Percentiles rank a stretch among this genome's conserved stretches.
These are phyloP conservation scores for Irpex sp. DNA, from an alignment of 1,284 basidiomycete species.

Conservation along the genomic window DNA sequence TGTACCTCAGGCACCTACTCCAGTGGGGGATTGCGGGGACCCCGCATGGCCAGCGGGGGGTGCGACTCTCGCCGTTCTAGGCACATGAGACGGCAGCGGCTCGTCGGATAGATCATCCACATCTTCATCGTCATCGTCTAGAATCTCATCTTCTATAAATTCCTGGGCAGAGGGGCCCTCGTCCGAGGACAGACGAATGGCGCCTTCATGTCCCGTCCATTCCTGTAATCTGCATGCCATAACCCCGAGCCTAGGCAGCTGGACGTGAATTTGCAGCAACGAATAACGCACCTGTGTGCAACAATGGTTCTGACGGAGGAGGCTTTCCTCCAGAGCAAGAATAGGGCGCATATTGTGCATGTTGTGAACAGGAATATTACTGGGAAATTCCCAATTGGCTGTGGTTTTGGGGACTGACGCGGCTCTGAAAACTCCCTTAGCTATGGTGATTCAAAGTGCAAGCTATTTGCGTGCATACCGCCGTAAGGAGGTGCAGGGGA, in stretches of 20 bases:
- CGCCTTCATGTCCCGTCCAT: conserved; percentile 48
- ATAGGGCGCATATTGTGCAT: conserved; percentile 53
- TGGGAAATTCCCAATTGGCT: conserved; percentile 54
- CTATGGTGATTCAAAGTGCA: background rate
- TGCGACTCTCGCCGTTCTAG: background rate
- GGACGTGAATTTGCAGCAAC: background rate
- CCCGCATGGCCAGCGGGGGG: background rate
- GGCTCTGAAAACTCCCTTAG: conserved; percentile 41
- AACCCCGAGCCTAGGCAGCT: background rate
- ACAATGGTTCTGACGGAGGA: conserved; percentile 53
- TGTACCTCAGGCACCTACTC: background rate
- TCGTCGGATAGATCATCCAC: conserved; percentile 23
- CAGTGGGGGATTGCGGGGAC: background rate
- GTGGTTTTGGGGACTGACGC: conserved; percentile 51
- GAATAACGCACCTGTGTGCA: conserved; percentile 52
- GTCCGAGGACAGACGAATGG: conserved; percentile 64
- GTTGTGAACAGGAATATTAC: conserved; percentile 55
- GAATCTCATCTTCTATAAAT: conserved; percentile 57
- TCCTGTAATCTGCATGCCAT: conserved; percentile 46
- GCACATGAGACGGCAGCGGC: conserved; percentile 15
- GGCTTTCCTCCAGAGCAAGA: conserved; percentile 62
- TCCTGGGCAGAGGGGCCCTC: conserved; percentile 63
- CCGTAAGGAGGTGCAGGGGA: background rate
- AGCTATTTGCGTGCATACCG: background rate
- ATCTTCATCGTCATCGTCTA: conserved; percentile 55